Base-by-base conservation (phyloP, 1,284 basidiomycete genomes). In the Trametes sp. region DNA sequence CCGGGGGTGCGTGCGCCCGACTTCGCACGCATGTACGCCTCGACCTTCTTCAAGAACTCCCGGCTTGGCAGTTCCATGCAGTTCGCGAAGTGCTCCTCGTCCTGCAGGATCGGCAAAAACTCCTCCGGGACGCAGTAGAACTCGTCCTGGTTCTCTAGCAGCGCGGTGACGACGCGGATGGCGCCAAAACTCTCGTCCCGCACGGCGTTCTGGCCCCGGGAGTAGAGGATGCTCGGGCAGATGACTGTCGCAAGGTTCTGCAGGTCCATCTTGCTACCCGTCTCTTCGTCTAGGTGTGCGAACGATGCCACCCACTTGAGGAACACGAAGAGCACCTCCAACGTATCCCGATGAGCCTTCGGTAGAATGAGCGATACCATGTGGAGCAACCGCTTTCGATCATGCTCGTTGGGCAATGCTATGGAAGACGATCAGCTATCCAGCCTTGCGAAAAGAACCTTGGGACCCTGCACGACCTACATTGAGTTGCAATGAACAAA, bases 221-320 rank as follows among this genome's bases (percentile, higher is more conserved):
- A 90, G 69, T 90, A 89, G 57, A 99, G 86, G 69, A 99, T 98
- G 72, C 95, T 98, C 8, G 98, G 98, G 70, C 93, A 93, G 69
- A 99, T 96, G 75, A 99, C 98, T 14, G 95, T 98, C n/a, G 97
- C 96, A 66, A 99, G 83, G 75, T 99, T 99, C 36, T 87, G 86
- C 54, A 98, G 81, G 77, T 99, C 97, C 97, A 99, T 99, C 80
- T 97, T 97, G 81, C 94, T 96, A 41, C 97, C 97, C 0, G 97
- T 98, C 76, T 97, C 95, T 73, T 97, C 96, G 74, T 99, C 97
- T 78, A 98, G 88, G 78, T 99, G 96, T 49, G 97, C 96, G 77
- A 99, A 99, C 5, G 95, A 97, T 6, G 97, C 97, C 2, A 99
- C 97, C 98, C 98, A 99, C 77, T 98, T 97, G 69, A 99, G 84